Conservation (phyloP, 768 basidiomycete species). For the Boletus pseudo-olivaceus region DNA sequence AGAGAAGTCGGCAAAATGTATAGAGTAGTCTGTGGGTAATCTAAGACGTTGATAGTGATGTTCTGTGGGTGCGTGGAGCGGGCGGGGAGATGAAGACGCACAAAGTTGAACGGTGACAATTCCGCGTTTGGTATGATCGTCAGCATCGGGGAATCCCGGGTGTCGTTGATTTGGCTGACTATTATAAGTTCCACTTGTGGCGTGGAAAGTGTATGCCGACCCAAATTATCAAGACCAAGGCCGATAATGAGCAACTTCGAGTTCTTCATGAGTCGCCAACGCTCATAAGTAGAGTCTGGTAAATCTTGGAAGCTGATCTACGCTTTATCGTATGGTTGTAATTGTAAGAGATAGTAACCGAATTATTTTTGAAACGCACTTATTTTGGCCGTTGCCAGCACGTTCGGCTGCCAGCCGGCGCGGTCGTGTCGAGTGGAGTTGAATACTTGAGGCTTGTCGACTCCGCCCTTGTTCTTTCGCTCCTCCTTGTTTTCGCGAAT, state of each 20-base stretch:
- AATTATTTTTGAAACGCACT: background rate
- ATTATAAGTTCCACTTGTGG: background rate
- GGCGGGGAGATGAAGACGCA: slow-evolving; percentile 10
- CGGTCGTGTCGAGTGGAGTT: background rate
- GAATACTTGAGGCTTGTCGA: background rate
- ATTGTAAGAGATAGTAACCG: background rate
- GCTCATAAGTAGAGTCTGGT: background rate
- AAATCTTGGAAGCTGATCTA: slow-evolving; percentile 7
- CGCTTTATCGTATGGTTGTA: slow-evolving; percentile 1
- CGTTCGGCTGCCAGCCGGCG: background rate
- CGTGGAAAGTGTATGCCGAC: no score
- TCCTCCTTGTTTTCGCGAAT: slow-evolving; percentile 5
- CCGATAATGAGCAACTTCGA: background rate
- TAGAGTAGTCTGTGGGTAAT: slow-evolving; percentile 13
- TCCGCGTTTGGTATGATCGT: background rate
- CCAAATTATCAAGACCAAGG: no score
- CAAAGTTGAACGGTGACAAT: background rate
- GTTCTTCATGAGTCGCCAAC: no score
- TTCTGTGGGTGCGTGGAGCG: background rate
- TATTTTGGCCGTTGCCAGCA: slow-evolving; percentile 8
- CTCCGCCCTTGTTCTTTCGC: background rate
- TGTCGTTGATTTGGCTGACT: background rate
- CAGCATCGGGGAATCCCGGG: background rate
- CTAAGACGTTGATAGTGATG: slow-evolving; percentile 11
- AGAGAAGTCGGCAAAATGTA: no score